Percentiles rank a stretch among this genome's conserved stretches.
These are phyloP conservation scores for Pythium aquatile DNA, from an alignment of 352 stramenopile species.

Conservation along the genomic window DNA sequence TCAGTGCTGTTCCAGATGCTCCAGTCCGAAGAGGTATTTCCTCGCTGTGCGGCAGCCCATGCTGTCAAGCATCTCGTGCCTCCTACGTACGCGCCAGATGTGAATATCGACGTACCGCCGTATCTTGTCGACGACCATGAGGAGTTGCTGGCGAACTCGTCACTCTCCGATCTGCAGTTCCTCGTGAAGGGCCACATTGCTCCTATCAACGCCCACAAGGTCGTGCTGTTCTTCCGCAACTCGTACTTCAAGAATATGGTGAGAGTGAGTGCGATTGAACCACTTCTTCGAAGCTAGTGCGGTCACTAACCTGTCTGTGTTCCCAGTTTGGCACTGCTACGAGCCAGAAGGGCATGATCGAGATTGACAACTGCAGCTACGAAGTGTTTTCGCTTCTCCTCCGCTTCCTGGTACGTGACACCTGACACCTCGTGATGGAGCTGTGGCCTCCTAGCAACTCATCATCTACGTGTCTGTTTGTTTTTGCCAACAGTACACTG, in stretches of 20 bases:
- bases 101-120: constrained; percentile 73
- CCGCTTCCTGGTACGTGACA: constrained; percentile 69
- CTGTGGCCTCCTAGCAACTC: not conserved
- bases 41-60: constrained; percentile 75
- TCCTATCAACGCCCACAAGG: constrained; percentile 86
- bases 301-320: constrained; percentile 6
- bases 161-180: constrained; percentile 83
- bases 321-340: constrained; percentile 74
- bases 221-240: constrained; percentile 89
- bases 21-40: constrained; percentile 70
- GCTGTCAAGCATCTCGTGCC: constrained; percentile 87
- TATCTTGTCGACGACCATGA: constrained; percentile 88
- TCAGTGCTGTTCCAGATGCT: constrained; percentile 82
- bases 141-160: constrained; percentile 83
- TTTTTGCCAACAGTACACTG: constrained; percentile 71
- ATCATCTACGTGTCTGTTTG: not conserved
- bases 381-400: constrained; percentile 85
- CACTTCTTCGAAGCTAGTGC: not conserved
- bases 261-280: constrained; percentile 57
- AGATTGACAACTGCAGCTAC: constrained; percentile 88
- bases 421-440: not conserved
- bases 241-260: constrained; percentile 92
- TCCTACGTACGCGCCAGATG: constrained; percentile 60
- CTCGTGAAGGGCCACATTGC: constrained; percentile 84
- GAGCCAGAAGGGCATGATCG: constrained; percentile 82